Conservation (phyloP, 345 rosid genomes). For the Euphorbia tirucalli region DNA sequence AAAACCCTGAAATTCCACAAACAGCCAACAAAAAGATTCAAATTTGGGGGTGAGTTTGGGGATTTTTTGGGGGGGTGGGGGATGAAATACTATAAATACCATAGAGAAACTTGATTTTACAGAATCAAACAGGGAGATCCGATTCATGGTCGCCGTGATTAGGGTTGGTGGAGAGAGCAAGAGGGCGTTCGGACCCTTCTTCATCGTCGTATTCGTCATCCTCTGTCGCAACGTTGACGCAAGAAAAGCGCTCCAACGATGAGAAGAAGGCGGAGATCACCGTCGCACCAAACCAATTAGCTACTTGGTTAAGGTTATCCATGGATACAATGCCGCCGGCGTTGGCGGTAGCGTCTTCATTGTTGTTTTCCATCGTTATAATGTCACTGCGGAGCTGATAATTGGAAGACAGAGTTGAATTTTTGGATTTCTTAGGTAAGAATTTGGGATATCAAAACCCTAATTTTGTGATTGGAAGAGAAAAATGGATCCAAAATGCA, state of each 20-base stretch:
- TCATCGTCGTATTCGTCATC: slow-evolving; percentile 60
- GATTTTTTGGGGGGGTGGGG: not conserved
- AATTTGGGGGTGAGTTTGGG: not conserved
- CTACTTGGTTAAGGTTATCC: slow-evolving; percentile 51
- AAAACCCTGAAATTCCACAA: slow-evolving; percentile 14
- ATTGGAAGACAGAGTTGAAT: not conserved
- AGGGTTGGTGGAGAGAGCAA: slow-evolving; percentile 38
- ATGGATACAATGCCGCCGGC: slow-evolving; percentile 34
- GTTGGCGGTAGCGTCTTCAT: slow-evolving; percentile 3
- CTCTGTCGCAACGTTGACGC: slow-evolving; percentile 76
- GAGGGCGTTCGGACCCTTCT: slow-evolving; percentile 51
- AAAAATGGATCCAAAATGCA: not conserved
- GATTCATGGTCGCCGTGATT: slow-evolving; percentile 30
- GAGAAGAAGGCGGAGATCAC: slow-evolving; percentile 83
- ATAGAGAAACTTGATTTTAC: not conserved
- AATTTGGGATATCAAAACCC: not conserved
- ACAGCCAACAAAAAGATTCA: not conserved
- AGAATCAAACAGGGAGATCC: slow-evolving; percentile 24
- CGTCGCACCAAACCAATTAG: slow-evolving; percentile 68
- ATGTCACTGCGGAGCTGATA: not conserved
- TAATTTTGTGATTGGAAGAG: not conserved
- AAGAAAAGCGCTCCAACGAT: slow-evolving; percentile 83
- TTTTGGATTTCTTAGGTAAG: not conserved
- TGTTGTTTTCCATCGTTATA: slow-evolving; percentile 24
- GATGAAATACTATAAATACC: not conserved